Evolutionary conservation across 2,329 filamentous ascomycete genomes (phyloP).

Genomic region (Lasiodiplodia sp.): DNA sequence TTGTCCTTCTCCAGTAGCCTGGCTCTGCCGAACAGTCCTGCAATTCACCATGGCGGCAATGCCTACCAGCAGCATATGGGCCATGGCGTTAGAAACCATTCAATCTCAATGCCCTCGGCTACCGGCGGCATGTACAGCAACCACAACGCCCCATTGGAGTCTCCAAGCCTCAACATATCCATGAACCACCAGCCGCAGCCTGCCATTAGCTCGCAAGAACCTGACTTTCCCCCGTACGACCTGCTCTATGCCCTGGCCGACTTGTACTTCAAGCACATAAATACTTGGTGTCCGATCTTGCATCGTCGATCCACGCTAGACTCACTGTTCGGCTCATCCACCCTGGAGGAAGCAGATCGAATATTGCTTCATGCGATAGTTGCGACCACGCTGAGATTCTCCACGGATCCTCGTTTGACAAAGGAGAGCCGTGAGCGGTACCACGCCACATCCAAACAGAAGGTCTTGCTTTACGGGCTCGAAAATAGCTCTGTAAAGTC

Average conservation of each 20-base stretch:
- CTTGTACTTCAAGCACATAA: constrained; percentile 70
- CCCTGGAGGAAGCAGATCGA: constrained; percentile 80
- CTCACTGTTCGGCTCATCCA: constrained; percentile 76
- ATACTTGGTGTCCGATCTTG: constrained; percentile 83
- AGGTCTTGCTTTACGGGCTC: constrained; percentile 84
- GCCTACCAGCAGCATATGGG: constrained; percentile 29
- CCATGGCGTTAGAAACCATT: constrained; percentile 31
- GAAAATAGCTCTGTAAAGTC: constrained; percentile 90
- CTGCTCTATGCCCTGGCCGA: constrained; percentile 66
- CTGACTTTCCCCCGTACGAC: constrained; percentile 66
- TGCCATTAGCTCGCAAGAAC: constrained; percentile 43
- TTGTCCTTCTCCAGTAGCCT: constrained; percentile 38
- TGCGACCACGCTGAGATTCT: constrained; percentile 85
- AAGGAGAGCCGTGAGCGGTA: constrained; percentile 77
- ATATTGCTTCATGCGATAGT: constrained; percentile 89
- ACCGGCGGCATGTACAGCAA: constrained; percentile 39
- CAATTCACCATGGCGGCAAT: constrained; percentile 28
- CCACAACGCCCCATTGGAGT: constrained; percentile 58
- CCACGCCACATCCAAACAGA: constrained; percentile 82
- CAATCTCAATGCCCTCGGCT: constrained; percentile 29
- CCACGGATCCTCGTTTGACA: constrained; percentile 76
- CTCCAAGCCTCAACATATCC: constrained; percentile 65
- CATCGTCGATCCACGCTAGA: constrained; percentile 84
- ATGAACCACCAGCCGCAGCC: constrained; percentile 24
- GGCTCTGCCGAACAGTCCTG: constrained; percentile 20